Percentiles rank a stretch among this genome's conserved stretches.
Conservation (phyloP, 495 filamentous ascomycete genomes). For the Aspergillus cavernicola region DNA sequence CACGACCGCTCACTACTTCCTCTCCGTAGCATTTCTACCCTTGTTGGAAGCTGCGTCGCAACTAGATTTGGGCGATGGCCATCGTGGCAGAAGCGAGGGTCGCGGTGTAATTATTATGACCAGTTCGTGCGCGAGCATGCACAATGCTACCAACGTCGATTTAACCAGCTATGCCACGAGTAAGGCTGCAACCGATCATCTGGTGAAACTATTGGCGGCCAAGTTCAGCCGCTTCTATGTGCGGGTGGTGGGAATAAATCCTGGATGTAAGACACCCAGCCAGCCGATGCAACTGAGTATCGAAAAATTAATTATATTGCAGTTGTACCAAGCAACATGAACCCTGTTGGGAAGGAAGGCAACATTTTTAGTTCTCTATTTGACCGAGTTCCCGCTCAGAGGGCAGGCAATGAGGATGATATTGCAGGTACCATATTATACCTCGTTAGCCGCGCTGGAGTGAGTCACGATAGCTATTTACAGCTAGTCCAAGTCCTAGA, state of each 20-base stretch:
- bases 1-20: constrained; percentile 42
- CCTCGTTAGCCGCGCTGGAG: constrained; percentile 38
- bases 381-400: constrained; percentile 40
- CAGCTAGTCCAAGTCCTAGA: neutral
- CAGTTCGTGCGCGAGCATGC: constrained; percentile 45
- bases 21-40: constrained; percentile 38
- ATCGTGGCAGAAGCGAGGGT: constrained; percentile 19
- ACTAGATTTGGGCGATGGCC: neutral
- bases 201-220: constrained; percentile 38
- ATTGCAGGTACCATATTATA: constrained; percentile 40
- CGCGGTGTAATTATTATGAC: constrained; percentile 40
- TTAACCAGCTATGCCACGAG: constrained; percentile 43
- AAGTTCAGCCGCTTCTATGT: constrained; percentile 44
- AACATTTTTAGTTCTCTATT: constrained; percentile 43
- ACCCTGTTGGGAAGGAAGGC: constrained; percentile 38
- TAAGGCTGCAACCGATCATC: constrained; percentile 45
- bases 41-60: constrained; percentile 33
- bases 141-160: constrained; percentile 46
- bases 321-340: constrained; percentile 49
- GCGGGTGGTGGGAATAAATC: constrained; percentile 41
- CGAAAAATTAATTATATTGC: neutral
- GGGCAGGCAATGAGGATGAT: constrained; percentile 36
- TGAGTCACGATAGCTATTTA: too few species aligned
- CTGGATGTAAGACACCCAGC: constrained; percentile 36
- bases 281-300: neutral